Evolutionary conservation across 208 protist genomes (phyloP).

Genomic region (Acanthamoeba sp.): DNA sequence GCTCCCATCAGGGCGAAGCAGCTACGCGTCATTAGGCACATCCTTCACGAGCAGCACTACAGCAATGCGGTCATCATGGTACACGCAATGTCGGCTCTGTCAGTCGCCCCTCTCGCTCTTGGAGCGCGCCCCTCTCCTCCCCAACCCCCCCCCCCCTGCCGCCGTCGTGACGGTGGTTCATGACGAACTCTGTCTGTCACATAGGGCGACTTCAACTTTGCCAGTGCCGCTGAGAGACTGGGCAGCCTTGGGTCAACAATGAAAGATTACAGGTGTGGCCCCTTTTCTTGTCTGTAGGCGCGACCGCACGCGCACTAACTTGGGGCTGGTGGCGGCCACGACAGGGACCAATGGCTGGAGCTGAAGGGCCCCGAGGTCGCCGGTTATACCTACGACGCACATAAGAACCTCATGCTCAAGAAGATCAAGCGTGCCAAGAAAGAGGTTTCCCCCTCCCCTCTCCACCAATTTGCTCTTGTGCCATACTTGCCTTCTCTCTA

Average conservation of each 20-base stretch:
- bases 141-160: too few species aligned
- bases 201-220: conserved; percentile 55
- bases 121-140: too few species aligned
- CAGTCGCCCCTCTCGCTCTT: too few species aligned
- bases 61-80: conserved; percentile 48
- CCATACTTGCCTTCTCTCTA: neutral
- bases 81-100: too few species aligned
- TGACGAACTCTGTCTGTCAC: too few species aligned
- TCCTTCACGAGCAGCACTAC: conserved; percentile 16
- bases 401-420: conserved; percentile 65
- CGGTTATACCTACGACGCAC: conserved; percentile 51
- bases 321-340: neutral
- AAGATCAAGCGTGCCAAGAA: conserved; percentile 64
- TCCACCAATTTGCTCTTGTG: neutral
- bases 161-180: too few species aligned
- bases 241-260: conserved; percentile 26
- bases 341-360: conserved; percentile 60
- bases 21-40: conserved; percentile 32
- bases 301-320: neutral
- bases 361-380: conserved; percentile 30
- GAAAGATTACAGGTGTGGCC: conserved; percentile 8
- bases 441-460: neutral
- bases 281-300: neutral
- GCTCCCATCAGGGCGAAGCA: conserved; percentile 41
- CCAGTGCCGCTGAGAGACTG: conserved; percentile 27